Percentiles rank a stretch among this genome's conserved stretches.
These are phyloP conservation scores for Xylariaceae sp. DNA, from an alignment of 2,329 filamentous ascomycete species.

Conservation along the genomic window DNA sequence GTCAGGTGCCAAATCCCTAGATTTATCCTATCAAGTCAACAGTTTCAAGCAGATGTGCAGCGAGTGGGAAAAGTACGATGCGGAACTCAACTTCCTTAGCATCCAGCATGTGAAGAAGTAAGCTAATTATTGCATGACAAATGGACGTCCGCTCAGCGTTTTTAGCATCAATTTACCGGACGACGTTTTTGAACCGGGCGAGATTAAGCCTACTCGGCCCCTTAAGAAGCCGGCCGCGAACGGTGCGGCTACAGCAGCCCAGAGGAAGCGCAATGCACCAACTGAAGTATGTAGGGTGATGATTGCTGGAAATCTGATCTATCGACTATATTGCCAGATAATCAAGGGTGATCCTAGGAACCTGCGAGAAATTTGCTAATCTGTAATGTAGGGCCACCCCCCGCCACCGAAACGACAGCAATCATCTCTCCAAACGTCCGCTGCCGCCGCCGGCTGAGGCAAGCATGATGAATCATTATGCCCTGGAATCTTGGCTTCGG, in stretches of 20 bases:
- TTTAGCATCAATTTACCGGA: constrained; percentile 82
- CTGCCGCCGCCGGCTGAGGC: constrained; percentile 40
- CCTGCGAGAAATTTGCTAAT: constrained; percentile 34
- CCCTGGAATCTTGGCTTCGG: constrained; percentile 1
- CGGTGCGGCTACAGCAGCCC: constrained; percentile 39
- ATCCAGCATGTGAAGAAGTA: constrained; percentile 89
- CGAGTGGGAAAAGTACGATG: constrained; percentile 75
- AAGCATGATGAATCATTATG: constrained; percentile 6
- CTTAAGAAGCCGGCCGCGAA: constrained; percentile 55
- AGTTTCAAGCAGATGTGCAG: constrained; percentile 86
- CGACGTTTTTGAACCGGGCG: constrained; percentile 85
- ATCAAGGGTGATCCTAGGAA: constrained; percentile 20
- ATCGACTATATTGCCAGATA: constrained; percentile 31
- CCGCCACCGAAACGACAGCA: constrained; percentile 45
- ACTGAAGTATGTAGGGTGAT: constrained; percentile 43
- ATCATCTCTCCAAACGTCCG: constrained; percentile 31
- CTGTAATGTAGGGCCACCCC: constrained; percentile 33
- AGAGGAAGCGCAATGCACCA: constrained; percentile 57
- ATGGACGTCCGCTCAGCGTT: constrained; percentile 29
- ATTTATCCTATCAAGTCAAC: constrained; percentile 80
- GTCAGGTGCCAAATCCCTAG: constrained; percentile 70
- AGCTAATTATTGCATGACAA: constrained; percentile 42
- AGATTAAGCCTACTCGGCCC: constrained; percentile 68
- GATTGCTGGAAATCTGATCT: constrained; percentile 33
- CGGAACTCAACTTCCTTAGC: constrained; percentile 76